A percentile compares a stretch with the other conserved stretches of the same genome.
phyloP scores from a whole-genome alignment of 169 alveolate species.

The Eimeria falciformis region DNA sequence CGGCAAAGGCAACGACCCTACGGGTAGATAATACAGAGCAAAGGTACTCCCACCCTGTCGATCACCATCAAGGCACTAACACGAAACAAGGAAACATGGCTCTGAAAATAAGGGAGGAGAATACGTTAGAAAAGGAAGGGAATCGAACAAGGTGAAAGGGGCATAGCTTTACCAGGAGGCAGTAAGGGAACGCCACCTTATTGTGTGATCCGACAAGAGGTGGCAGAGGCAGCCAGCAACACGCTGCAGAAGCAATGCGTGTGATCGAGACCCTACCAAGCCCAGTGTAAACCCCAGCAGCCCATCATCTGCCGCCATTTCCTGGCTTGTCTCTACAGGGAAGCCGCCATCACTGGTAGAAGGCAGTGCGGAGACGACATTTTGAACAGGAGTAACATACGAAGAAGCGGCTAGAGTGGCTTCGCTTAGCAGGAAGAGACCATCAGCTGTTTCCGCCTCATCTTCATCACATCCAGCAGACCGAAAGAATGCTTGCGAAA shows the following conservation, averaged over 20 bases:
- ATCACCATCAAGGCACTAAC: not conserved
- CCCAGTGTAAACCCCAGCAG: no score
- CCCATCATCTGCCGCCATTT: no score
- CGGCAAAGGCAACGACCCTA: slow-evolving; percentile 2
- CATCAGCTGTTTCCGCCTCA: not conserved
- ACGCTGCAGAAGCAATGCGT: slow-evolving; percentile 19
- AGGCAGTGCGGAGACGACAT: no score
- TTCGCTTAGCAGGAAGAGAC: not conserved
- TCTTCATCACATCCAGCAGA: slow-evolving; percentile 9
- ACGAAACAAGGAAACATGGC: not conserved
- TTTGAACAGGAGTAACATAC: no score
- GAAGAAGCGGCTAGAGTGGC: no score
- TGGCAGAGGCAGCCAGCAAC: not conserved
- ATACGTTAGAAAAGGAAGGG: not conserved
- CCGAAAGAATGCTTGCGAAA: slow-evolving; percentile 14
- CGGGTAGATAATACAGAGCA: no score
- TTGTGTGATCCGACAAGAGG: not conserved
- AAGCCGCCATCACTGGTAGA: no score
- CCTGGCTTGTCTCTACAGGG: no score
- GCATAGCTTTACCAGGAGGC: not conserved
- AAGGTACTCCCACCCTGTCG: no score
- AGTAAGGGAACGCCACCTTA: not conserved
- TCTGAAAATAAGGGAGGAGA: slow-evolving; percentile 1
- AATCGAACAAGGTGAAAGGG: not conserved
- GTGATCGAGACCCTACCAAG: no score